Conservation (phyloP, 148 eudicot species). For the Bassia scoparia region DNA sequence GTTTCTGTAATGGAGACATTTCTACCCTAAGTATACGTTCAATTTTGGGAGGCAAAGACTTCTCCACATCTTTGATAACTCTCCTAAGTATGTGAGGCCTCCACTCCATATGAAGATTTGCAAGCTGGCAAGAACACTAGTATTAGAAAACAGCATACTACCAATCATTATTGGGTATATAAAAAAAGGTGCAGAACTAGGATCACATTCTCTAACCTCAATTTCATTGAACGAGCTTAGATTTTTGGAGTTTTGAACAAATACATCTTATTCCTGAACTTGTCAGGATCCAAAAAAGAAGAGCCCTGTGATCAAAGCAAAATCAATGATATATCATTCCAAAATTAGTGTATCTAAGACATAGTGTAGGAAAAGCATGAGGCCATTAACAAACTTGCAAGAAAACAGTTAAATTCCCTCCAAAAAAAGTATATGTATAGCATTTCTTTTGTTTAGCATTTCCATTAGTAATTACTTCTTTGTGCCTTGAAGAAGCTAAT, state of each 20-base stretch:
- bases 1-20: conserved; percentile 99
- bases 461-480: too few species aligned
- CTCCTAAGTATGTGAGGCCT: conserved; percentile 97
- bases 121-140: conserved; percentile 48
- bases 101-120: conserved; percentile 95
- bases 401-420: background rate
- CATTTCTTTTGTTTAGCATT: too few species aligned
- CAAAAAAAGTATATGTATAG: too few species aligned
- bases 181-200: background rate
- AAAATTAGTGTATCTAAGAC: background rate
- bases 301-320: conserved; percentile 54
- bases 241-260: conserved; percentile 95
- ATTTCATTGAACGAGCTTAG: conserved; percentile 91
- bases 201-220: conserved; percentile 46
- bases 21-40: conserved; percentile 96
- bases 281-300: conserved; percentile 90
- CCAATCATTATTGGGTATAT: background rate
- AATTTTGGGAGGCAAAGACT: conserved; percentile 96
- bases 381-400: background rate
- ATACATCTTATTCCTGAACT: conserved; percentile 84
- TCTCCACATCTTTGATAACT: conserved; percentile 98
- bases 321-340: background rate
- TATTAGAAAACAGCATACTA: background rate
- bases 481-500: too few species aligned
- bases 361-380: background rate